Conservation (phyloP, 1,284 basidiomycete species). For the Pisolithus thermaeus region DNA sequence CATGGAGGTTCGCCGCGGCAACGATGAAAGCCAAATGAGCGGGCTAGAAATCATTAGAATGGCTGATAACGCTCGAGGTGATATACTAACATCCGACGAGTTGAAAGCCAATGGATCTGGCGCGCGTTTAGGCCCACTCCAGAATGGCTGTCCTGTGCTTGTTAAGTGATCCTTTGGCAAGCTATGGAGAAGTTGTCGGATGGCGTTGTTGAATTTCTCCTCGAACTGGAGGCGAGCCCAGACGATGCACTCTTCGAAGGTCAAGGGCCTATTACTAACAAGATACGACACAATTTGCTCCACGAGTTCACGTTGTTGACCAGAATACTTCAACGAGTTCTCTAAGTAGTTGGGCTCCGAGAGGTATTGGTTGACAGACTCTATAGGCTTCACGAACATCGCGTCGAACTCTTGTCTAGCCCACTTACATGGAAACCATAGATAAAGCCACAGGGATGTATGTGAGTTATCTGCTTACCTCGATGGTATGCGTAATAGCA, state of each 20-base stretch:
- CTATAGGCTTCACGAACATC: slow-evolving; percentile 90
- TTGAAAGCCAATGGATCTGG: slow-evolving; percentile 91
- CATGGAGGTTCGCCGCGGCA: slow-evolving; percentile 93
- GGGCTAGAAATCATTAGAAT: slow-evolving; percentile 42
- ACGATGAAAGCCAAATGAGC: slow-evolving; percentile 89
- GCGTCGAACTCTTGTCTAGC: slow-evolving; percentile 91
- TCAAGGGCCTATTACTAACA: slow-evolving; percentile 88
- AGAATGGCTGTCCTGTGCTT: slow-evolving; percentile 90
- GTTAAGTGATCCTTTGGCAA: slow-evolving; percentile 91
- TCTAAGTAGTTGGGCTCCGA: slow-evolving; percentile 96
- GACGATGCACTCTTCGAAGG: slow-evolving; percentile 95
- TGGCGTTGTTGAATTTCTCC: slow-evolving; percentile 90
- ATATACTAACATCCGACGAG: slow-evolving; percentile 68
- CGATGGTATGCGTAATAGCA: slow-evolving; percentile 98
- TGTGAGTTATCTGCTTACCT: slow-evolving; percentile 43
- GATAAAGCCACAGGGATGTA: slow-evolving; percentile 2
- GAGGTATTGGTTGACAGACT: slow-evolving; percentile 95
- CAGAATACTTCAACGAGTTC: slow-evolving; percentile 83
- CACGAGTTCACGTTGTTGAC: slow-evolving; percentile 87
- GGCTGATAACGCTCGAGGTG: not conserved
- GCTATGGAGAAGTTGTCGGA: slow-evolving; percentile 90
- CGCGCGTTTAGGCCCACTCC: slow-evolving; percentile 97
- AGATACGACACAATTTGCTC: slow-evolving; percentile 89
- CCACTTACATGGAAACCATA: slow-evolving; percentile 60
- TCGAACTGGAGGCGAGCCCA: slow-evolving; percentile 98